Percentiles rank a stretch among this genome's conserved stretches.
Evolutionary conservation across 2,329 filamentous ascomycete genomes (phyloP).

Genomic region (Fusarium fracticaudum): DNA sequence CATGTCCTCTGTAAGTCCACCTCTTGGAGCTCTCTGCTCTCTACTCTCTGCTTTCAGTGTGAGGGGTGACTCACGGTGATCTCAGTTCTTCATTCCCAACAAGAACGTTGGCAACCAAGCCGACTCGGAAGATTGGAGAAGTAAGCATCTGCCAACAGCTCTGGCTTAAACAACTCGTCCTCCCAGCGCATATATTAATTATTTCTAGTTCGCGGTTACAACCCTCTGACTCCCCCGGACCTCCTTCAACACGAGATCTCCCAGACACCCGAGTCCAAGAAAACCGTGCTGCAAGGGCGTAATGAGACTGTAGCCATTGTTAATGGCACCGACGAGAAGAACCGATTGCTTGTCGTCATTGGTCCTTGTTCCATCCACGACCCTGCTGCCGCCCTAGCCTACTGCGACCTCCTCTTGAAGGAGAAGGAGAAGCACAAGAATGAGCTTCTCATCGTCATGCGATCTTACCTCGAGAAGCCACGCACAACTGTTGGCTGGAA

Average conservation of each 20-base stretch:
- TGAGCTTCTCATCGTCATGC: constrained; percentile 95
- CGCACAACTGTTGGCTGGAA: constrained; percentile 99
- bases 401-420: constrained; percentile 84
- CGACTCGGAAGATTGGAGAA: constrained; percentile 83
- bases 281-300: constrained; percentile 69
- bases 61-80: constrained; percentile 44
- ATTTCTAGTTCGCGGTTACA: constrained; percentile 81
- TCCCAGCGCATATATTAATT: constrained; percentile 34
- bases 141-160: constrained; percentile 59
- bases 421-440: constrained; percentile 89
- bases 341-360: constrained; percentile 76
- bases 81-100: constrained; percentile 78
- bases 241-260: constrained; percentile 94
- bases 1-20: constrained; percentile 42
- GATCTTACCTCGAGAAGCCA: constrained; percentile 97
- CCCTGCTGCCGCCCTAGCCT: constrained; percentile 87
- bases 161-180: not conserved
- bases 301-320: constrained; percentile 75
- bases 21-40: constrained; percentile 13
- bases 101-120: constrained; percentile 79
- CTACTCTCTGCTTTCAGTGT: constrained; percentile 10
- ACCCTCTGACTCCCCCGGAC: constrained; percentile 90
- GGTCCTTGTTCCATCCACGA: constrained; percentile 99
- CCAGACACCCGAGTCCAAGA: constrained; percentile 65
- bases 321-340: constrained; percentile 70